Evolutionary conservation across 169 alveolate genomes (phyloP).

Genomic region (Haemoproteus tartakovskyi): DNA sequence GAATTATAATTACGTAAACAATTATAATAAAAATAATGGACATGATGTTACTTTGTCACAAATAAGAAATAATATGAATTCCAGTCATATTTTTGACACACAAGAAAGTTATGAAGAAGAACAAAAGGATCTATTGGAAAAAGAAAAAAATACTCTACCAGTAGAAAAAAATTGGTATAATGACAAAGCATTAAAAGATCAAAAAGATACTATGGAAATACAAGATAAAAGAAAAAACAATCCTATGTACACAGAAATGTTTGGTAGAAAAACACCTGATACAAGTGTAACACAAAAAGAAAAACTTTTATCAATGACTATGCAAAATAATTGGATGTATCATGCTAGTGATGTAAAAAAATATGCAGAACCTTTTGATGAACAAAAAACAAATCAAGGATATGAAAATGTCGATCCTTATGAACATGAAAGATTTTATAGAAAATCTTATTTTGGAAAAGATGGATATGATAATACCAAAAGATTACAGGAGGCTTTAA

Average conservation of each 20-base stretch:
- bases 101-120: slow-evolving; percentile 17
- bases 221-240: slow-evolving; percentile 46
- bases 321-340: slow-evolving; percentile 50
- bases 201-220: too few relatives aligned
- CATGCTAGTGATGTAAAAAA: slow-evolving; percentile 11
- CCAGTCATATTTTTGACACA: slow-evolving; percentile 66
- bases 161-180: background rate
- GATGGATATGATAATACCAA: slow-evolving; percentile 41
- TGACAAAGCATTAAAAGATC: slow-evolving; percentile 5
- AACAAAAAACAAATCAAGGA: slow-evolving; percentile 1
- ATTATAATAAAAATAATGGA: slow-evolving; percentile 38
- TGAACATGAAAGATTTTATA: slow-evolving; percentile 41
- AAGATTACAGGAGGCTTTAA: slow-evolving; percentile 38
- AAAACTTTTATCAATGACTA: slow-evolving; percentile 50
- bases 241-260: slow-evolving; percentile 57
- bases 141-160: background rate
- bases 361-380: slow-evolving; percentile 14
- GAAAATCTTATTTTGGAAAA: slow-evolving; percentile 30
- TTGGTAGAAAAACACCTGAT: slow-evolving; percentile 65
- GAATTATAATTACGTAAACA: slow-evolving; percentile 52
- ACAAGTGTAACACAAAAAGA: slow-evolving; percentile 4
- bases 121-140: background rate
- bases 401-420: too few relatives aligned
- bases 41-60: slow-evolving; percentile 32
- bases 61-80: slow-evolving; percentile 46